Base-by-base conservation (phyloP, 2,329 filamentous ascomycete species). In the Ophiosphaerella narmari region DNA sequence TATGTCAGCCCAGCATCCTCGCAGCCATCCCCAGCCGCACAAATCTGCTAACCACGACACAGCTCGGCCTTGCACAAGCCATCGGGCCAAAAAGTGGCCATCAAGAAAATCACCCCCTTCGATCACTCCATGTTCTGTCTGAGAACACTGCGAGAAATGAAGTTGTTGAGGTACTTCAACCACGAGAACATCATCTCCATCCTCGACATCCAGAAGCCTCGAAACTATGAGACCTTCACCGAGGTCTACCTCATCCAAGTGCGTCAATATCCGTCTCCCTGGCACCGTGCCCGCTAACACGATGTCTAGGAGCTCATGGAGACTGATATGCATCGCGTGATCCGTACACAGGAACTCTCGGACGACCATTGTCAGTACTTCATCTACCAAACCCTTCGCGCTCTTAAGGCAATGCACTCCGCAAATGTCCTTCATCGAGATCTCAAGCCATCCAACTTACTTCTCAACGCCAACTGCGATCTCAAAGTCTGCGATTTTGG, bases 291-390 rank as follows among this genome's bases (percentile, higher is more conserved):
- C 1, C 36, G 35, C 55, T 70, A 46, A 70, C 40, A 33, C 9
- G 33, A 29, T 21, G n/a, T 16, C 2, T 55, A 96, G 90, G 92
- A 96, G 77, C 85, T 99, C 67, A 99, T 99, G 94, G 94, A 99
- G 80, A 99, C 94, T 40, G 94, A 99, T 71, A 99, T 99, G 94
- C 94, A 99, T 76, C 86, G 94, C 62, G 94, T 99, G 61, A 99
- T 99, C 70, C 91, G 94, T 65, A 99, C 94, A 34, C 94, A 99
- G 77, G 94, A 99, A 71, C 85, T 99, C 39, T 97, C 94, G 33
- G 94, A 99, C 75, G 94, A 99, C 74, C 94, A 99, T 76, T 99
- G 94, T 84, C 94, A 99, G 77, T 99, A 99, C 80, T 99, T 99
- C 79, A 99, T 99, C 77, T 99, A 99, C 82, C 94, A 99, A 80